Percentiles rank a stretch among this genome's conserved stretches.
Conservation (phyloP, 1,139 yeast species). For the Kodamaea sp. region DNA sequence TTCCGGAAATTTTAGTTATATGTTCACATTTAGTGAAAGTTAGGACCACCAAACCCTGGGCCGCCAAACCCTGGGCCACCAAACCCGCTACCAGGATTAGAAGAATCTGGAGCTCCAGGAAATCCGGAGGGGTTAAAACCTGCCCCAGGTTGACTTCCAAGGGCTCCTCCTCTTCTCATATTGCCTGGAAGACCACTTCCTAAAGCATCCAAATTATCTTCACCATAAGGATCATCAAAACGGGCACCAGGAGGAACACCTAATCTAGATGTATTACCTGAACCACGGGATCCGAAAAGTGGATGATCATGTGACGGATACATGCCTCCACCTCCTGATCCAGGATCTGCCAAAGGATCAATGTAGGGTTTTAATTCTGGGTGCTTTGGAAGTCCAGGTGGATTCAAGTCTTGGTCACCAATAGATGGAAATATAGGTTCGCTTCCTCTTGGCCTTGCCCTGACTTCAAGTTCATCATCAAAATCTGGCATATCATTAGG, state of each 20-base stretch:
- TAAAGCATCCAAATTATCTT: conserved; percentile 38
- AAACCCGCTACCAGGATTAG: neutral
- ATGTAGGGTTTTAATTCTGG: conserved; percentile 42
- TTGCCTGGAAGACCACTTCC: conserved; percentile 51
- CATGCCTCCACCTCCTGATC: conserved; percentile 50
- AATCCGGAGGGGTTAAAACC: conserved; percentile 6
- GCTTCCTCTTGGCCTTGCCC: conserved; percentile 9
- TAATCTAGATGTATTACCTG: conserved; percentile 23
- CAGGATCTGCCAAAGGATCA: conserved; percentile 26
- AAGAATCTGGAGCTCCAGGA: conserved; percentile 12
- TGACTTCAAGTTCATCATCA: conserved; percentile 25
- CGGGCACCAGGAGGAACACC: conserved; percentile 52
- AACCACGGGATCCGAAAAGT: conserved; percentile 32
- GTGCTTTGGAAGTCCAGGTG: conserved; percentile 42
- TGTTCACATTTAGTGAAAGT: no score
- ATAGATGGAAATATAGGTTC: conserved; percentile 26
- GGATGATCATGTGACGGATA: conserved; percentile 51
- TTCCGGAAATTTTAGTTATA: no score
- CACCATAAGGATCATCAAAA: conserved; percentile 52
- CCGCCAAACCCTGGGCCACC: neutral
- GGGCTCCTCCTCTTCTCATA: conserved; percentile 22
- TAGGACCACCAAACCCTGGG: conserved; percentile 6
- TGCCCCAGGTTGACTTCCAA: conserved; percentile 8
- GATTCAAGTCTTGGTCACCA: conserved; percentile 52
- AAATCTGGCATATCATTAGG: conserved; percentile 27